Evolutionary conservation across 768 basidiomycete species (phyloP).

Genomic region (Nidularia pulvinata): DNA sequence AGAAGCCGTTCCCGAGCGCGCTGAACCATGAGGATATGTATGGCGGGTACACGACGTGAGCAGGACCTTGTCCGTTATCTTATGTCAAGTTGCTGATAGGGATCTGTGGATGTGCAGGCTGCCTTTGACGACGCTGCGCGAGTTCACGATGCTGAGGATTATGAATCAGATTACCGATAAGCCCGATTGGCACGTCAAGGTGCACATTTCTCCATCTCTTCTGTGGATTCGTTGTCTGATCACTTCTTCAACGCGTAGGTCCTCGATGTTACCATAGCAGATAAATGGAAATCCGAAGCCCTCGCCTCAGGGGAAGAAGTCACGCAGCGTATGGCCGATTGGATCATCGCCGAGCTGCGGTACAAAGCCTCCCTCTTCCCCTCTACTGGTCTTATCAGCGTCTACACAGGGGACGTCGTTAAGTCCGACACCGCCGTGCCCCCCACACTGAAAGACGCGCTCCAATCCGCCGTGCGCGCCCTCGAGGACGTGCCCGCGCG

Average conservation of each 20-base stretch:
- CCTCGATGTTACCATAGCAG: conserved; percentile 7
- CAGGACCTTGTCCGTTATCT: too few species aligned
- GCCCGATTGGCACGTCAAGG: too few species aligned
- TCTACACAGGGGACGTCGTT: conserved; percentile 8
- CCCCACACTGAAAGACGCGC: conserved; percentile 4
- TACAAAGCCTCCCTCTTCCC: conserved; percentile 10
- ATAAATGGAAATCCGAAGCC: conserved; percentile 12
- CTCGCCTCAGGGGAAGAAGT: conserved; percentile 5
- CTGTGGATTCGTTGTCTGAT: too few species aligned
- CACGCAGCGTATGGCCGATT: conserved; percentile 10
- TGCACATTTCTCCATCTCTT: too few species aligned
- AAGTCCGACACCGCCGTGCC: conserved; percentile 27
- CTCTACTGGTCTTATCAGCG: conserved; percentile 6
- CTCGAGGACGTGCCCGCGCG: conserved; percentile 31
- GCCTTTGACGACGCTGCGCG: too few species aligned
- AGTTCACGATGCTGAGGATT: too few species aligned
- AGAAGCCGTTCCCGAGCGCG: too few species aligned
- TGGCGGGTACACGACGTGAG: too few species aligned
- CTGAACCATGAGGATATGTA: too few species aligned
- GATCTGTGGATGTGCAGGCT: too few species aligned
- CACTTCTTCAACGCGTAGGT: conserved; percentile 3
- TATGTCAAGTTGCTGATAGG: too few species aligned
- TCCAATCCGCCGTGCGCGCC: conserved; percentile 13
- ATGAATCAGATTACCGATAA: too few species aligned
- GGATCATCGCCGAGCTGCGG: conserved; percentile 12